Evolutionary conservation across 2,329 filamentous ascomycete genomes (phyloP).

Genomic region (Blastomyces emzantsi): DNA sequence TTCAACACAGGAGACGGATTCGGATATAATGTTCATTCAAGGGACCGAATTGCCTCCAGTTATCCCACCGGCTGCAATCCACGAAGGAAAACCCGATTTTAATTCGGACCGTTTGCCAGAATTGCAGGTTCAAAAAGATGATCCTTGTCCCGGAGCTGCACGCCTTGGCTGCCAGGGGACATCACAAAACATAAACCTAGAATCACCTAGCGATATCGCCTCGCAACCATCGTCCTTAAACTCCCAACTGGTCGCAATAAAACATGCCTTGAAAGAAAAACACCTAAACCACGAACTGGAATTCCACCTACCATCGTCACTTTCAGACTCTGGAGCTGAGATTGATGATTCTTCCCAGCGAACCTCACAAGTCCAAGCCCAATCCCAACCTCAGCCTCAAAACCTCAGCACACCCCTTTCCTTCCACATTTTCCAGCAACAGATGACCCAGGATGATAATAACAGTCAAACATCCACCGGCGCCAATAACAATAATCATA

Average conservation of each 20-base stretch:
- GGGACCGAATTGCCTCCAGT: constrained; percentile 1
- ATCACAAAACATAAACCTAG: not conserved
- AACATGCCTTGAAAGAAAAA: constrained; percentile 14
- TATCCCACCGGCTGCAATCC: not conserved
- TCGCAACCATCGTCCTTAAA: constrained; percentile 9
- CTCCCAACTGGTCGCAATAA: constrained; percentile 14
- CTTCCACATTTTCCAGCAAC: not conserved
- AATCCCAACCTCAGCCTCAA: not conserved
- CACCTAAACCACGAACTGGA: constrained; percentile 12
- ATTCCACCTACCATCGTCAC: constrained; percentile 11
- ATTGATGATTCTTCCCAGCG: not conserved
- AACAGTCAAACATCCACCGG: not conserved
- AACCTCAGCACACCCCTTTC: not conserved
- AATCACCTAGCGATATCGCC: not conserved
- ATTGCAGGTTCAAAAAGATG: not conserved
- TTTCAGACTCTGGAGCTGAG: constrained; percentile 12
- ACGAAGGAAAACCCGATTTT: not conserved
- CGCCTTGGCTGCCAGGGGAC: not conserved
- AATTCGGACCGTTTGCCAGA: not conserved
- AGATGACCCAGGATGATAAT: not conserved
- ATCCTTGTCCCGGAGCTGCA: not conserved
- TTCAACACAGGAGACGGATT: constrained; percentile 14
- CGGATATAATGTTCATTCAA: not conserved
- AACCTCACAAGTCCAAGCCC: not conserved
- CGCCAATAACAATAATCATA: not conserved